Conservation (phyloP, 768 basidiomycete genomes). For the Trametes cubensis region DNA sequence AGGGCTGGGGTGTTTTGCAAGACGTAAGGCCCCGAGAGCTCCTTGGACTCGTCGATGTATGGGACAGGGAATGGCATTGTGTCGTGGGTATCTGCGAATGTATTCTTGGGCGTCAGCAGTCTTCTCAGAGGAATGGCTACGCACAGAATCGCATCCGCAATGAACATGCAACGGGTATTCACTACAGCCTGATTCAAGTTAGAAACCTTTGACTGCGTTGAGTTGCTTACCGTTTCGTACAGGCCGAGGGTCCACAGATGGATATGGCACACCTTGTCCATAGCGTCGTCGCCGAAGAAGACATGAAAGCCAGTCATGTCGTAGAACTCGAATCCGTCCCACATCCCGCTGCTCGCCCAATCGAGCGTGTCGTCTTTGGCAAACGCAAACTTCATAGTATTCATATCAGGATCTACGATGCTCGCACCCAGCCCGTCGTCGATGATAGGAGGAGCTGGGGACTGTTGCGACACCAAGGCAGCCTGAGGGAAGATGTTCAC, state of each 20-base stretch:
- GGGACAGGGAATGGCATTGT: background rate
- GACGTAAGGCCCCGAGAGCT: background rate
- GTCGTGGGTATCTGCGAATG: background rate
- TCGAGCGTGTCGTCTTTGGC: conserved; percentile 30
- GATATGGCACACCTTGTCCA: conserved; percentile 31
- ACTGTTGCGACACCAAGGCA: conserved; percentile 5
- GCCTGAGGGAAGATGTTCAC: conserved; percentile 20
- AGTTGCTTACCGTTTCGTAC: background rate
- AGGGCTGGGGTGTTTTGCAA: background rate
- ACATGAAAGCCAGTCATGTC: conserved; percentile 36
- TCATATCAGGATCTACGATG: conserved; percentile 16
- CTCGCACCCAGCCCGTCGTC: no score
- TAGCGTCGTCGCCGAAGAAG: conserved; percentile 31
- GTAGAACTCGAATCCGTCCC: conserved; percentile 35
- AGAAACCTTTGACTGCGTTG: background rate
- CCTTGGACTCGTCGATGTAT: background rate
- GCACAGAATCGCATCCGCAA: background rate
- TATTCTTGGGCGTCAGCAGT: background rate
- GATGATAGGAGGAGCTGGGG: no score
- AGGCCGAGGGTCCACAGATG: conserved; percentile 31
- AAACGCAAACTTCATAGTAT: conserved; percentile 31
- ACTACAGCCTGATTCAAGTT: background rate
- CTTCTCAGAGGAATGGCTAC: background rate
- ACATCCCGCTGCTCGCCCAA: conserved; percentile 30
- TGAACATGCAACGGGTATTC: background rate